Evolutionary conservation across 352 stramenopile genomes (phyloP), one percentile per base, ranked within the genome.

Genomic region (Pythium grandisporangium): DNA sequence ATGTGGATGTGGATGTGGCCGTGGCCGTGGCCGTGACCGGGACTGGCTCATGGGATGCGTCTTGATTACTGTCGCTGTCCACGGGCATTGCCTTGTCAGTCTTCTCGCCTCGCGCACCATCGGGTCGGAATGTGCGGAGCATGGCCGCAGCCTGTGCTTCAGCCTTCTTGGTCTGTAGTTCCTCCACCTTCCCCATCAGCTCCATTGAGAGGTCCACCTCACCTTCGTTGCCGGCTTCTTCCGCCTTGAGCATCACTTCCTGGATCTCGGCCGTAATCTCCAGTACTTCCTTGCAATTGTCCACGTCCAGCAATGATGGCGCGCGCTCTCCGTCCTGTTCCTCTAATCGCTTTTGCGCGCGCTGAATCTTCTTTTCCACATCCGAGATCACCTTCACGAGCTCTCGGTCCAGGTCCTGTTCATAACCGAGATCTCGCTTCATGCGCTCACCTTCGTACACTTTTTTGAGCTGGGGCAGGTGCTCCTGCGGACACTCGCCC

Each of bases 351-450:
- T 66, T 62, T 52, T 90, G 72, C 14, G 68, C 75, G 4, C 73
- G 71, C 20, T 58, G 47, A 33, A 93, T 91, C 54, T 86, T 87
- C 56, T 83, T 81, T 42, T 95, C 82, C 4, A 92, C 52, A n/a
- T 93, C 80, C 5, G 54, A 41, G 29, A 93, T 43, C 45, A 75
- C 49, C 42, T 68, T 67, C 16, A 58, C 45, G 10, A 95, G 63
- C 14, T 93, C 74, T 16, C 53, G 56, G 38, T 84, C 70, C 23
- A 94, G 53, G 12, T 77, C 63, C 4, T 58, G 56, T 29, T 94
- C 82, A 53, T 88, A 95, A 5, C 68, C 73, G 45, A 78, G 77
- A 23, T 73, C 70, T 12, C 32, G 50, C 7, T 44, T 58, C 0
- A 34, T 29, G 13, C 37, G 43, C 20, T 84, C 53, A 6, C 48